Conservation (phyloP, 208 protist genomes). For the Leishmania major region DNA sequence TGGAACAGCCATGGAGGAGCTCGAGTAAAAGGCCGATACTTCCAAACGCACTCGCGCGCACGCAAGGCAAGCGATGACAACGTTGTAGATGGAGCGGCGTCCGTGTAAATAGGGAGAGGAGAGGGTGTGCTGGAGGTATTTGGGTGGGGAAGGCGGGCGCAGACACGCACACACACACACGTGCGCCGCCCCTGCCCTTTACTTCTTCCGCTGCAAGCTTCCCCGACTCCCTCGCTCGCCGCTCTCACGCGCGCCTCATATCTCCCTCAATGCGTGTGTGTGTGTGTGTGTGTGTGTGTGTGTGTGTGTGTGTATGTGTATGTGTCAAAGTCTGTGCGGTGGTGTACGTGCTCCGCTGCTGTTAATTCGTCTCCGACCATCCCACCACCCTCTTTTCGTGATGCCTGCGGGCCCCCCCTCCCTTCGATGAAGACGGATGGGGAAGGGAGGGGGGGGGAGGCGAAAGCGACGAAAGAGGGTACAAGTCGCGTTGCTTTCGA, state of each 20-base stretch:
- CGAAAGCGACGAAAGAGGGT: neutral
- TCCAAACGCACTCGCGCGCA: neutral
- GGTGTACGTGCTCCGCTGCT: neutral
- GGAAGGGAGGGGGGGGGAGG: neutral
- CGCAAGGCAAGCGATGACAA: neutral
- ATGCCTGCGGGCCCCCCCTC: neutral
- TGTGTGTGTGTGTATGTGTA: neutral
- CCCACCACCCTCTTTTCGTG: neutral
- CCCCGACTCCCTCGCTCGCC: conserved; percentile 7
- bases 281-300: neutral
- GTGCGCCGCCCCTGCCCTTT: no score
- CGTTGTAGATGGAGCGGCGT: neutral
- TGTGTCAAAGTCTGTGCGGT: conserved; percentile 2
- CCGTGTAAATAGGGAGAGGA: neutral
- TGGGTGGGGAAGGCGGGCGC: neutral
- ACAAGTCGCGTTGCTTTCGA: neutral
- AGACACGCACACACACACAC: conserved; percentile 3
- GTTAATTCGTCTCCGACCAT: neutral
- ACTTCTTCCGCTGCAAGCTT: neutral
- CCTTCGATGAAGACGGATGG: neutral
- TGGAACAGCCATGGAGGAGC: conserved; percentile 86
- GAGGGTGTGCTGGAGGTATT: neutral
- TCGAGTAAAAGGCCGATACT: conserved; percentile 57
- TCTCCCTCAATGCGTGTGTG: neutral
- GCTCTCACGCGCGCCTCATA: neutral